Conservation (phyloP, 345 rosid species). For the Lagerstroemia speciosa region DNA sequence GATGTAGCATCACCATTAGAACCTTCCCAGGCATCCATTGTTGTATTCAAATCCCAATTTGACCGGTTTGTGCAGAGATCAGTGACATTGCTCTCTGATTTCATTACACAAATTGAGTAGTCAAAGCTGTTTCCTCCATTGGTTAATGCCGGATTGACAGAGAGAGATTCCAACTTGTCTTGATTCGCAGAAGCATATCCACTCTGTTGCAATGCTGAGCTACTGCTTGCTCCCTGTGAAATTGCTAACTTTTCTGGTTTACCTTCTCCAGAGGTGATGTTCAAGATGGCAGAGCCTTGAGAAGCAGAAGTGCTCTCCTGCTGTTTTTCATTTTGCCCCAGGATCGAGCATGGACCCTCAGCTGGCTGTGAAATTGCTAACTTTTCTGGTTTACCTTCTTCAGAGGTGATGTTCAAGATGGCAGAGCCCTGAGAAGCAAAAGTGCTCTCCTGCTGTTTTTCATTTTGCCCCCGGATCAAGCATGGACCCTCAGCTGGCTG, state of each 20-base stretch:
- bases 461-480: constrained; percentile 1
- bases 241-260: constrained; percentile 14
- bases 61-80: constrained; percentile 32
- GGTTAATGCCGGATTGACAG: constrained; percentile 45
- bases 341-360: constrained; percentile 19
- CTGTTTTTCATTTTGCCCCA: constrained; percentile 10
- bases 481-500: constrained; percentile 24
- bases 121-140: constrained; percentile 22
- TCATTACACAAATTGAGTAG: constrained; percentile 16
- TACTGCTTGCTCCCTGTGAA: constrained; percentile 9
- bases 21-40: constrained; percentile 82
- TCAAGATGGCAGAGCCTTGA: constrained; percentile 17
- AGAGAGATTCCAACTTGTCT: constrained; percentile 23
- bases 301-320: constrained; percentile 16
- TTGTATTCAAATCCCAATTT: constrained; percentile 81
- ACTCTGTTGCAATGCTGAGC: constrained; percentile 16
- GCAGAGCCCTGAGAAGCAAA: constrained; percentile 21
- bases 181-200: constrained; percentile 17
- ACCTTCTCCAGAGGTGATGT: constrained; percentile 11
- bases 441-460: constrained; percentile 16
- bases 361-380: constrained; percentile 16
- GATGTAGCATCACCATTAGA: constrained; percentile 21
- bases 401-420: constrained; percentile 9
- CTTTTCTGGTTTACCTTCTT: constrained; percentile 13
- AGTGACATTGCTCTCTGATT: constrained; percentile 13